These are phyloP conservation scores for Schwanniomyces vanrijiae DNA, from an alignment of 805 yeast genomes.

Conservation along the genomic window DNA sequence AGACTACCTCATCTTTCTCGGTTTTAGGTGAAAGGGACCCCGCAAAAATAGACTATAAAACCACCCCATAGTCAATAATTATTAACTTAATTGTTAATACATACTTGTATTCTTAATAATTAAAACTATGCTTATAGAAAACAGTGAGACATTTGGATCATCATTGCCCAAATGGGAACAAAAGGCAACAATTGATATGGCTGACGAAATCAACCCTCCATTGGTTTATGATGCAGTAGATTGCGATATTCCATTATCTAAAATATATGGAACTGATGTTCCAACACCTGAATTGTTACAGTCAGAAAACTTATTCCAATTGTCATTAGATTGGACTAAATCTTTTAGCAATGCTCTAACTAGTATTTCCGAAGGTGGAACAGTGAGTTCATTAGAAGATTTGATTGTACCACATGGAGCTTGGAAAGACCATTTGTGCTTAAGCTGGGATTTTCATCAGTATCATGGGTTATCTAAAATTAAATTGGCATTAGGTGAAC, in stretches of 20 bases:
- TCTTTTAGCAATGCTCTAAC: constrained; percentile 24
- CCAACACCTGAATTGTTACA: constrained; percentile 25
- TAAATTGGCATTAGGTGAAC: constrained; percentile 11
- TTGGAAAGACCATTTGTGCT: constrained; percentile 40
- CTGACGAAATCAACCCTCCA: constrained; percentile 15
- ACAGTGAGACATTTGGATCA: not conserved
- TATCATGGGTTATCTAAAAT: constrained; percentile 29
- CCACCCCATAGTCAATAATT: not conserved
- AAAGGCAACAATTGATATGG: constrained; percentile 12
- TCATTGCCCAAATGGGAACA: not conserved
- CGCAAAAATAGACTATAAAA: not conserved
- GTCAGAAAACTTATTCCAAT: constrained; percentile 18
- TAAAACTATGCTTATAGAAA: not conserved
- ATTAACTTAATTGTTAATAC: too few species aligned
- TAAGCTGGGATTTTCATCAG: constrained; percentile 32
- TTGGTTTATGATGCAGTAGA: constrained; percentile 11
- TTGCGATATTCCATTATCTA: constrained; percentile 10
- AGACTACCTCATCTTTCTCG: not conserved
- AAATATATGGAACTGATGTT: constrained; percentile 17
- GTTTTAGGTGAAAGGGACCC: not conserved
- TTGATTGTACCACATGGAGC: constrained; percentile 20
- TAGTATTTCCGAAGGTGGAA: constrained; percentile 5
- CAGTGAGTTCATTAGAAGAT: constrained; percentile 13
- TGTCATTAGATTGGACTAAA: constrained; percentile 28
- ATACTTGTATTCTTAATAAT: too few species aligned